phyloP scores from a whole-genome alignment of 1,284 basidiomycete genomes.

The Leccinum angustisporum region DNA sequence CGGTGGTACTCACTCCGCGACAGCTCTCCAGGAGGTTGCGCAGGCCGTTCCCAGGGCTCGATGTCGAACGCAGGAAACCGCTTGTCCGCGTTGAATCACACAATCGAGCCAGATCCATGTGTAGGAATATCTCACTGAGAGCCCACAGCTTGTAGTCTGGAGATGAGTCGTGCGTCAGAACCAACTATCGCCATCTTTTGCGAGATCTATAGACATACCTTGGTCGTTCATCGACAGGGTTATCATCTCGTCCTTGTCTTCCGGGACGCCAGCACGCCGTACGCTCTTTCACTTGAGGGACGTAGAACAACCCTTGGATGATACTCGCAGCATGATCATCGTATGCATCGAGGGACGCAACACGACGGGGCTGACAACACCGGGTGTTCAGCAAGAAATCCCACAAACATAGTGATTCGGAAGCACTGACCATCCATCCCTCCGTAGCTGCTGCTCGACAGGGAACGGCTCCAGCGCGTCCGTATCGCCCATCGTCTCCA shows the following conservation, averaged over 20 bases:
- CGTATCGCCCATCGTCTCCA: slow-evolving; percentile 17
- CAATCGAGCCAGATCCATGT: slow-evolving; percentile 53
- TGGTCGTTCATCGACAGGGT: too few species aligned
- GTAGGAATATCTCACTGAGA: slow-evolving; percentile 22
- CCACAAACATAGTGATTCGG: not conserved
- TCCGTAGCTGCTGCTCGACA: slow-evolving; percentile 51
- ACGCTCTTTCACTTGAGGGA: slow-evolving; percentile 62
- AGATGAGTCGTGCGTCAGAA: too few species aligned
- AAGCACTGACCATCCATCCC: slow-evolving; percentile 53
- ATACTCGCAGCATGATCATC: slow-evolving; percentile 58
- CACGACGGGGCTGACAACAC: slow-evolving; percentile 54
- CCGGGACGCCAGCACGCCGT: slow-evolving; percentile 43
- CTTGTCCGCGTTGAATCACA: slow-evolving; percentile 33
- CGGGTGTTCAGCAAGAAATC: not conserved
- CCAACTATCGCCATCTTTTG: too few species aligned
- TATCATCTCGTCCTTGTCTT: too few species aligned
- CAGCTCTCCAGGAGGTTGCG: too few species aligned
- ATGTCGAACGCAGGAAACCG: too few species aligned
- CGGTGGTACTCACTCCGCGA: too few species aligned
- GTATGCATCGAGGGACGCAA: slow-evolving; percentile 55
- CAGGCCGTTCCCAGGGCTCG: too few species aligned
- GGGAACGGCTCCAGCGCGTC: slow-evolving; percentile 42
- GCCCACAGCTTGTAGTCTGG: too few species aligned
- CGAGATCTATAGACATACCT: too few species aligned
- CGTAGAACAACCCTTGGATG: slow-evolving; percentile 60